Percentiles rank a stretch among this genome's conserved stretches.
Conservation (phyloP, 2,329 filamentous ascomycete species). For the Fusarium coffeatum region DNA sequence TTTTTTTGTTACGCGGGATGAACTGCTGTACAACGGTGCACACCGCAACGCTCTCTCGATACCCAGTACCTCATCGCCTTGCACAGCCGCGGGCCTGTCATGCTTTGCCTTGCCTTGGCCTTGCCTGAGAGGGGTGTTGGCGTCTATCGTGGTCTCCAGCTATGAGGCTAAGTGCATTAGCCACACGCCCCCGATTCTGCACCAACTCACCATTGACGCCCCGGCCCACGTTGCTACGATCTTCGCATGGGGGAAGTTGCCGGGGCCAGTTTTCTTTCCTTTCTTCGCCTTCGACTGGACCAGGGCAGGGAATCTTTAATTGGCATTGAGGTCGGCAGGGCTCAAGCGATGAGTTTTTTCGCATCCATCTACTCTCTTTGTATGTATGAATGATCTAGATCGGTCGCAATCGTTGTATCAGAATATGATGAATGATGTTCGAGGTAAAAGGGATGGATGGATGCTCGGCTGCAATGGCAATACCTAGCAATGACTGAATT, state of each 20-base stretch:
- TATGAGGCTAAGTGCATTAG: constrained; percentile 25
- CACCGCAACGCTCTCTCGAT: constrained; percentile 37
- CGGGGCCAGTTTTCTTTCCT: constrained; percentile 46
- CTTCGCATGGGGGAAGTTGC: constrained; percentile 46
- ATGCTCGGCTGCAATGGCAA: not conserved
- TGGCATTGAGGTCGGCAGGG: constrained; percentile 2
- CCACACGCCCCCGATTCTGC: constrained; percentile 32
- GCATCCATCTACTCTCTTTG: not conserved
- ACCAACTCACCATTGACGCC: constrained; percentile 36
- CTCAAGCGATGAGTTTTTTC: not conserved
- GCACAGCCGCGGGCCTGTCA: constrained; percentile 38
- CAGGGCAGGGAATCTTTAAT: constrained; percentile 24
- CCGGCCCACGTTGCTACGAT: constrained; percentile 43
- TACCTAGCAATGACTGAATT: not conserved
- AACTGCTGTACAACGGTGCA: constrained; percentile 35
- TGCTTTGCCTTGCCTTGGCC: constrained; percentile 25
- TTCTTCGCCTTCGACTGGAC: constrained; percentile 16
- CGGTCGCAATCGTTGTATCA: not conserved
- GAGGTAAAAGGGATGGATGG: not conserved
- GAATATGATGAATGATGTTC: not conserved
- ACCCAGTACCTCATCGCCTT: constrained; percentile 33
- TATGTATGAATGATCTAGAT: not conserved
- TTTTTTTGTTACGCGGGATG: constrained; percentile 22
- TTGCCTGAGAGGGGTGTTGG: constrained; percentile 37
- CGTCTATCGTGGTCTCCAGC: constrained; percentile 34